A percentile compares a stretch with the other conserved stretches of the same genome.
Evolutionary conservation across 148 eudicot species (phyloP).

Genomic region (Diospyros lotus): DNA sequence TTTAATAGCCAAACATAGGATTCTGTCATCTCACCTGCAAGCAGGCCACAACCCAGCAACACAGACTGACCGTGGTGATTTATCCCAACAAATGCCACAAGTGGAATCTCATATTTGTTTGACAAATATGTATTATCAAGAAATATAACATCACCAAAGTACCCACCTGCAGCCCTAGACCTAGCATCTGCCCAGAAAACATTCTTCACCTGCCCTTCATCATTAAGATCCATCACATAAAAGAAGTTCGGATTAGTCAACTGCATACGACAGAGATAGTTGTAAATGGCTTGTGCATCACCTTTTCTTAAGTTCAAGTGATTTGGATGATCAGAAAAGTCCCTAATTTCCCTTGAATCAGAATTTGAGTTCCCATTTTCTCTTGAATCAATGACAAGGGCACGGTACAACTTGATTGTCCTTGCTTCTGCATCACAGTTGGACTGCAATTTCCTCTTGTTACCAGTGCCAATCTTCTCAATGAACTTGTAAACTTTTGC

Average conservation of each 20-base stretch:
- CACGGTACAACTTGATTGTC: constrained; percentile 71
- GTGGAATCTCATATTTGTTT: constrained; percentile 47
- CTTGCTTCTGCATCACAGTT: constrained; percentile 57
- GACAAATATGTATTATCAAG: constrained; percentile 64
- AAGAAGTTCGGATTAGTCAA: constrained; percentile 65
- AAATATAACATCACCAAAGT: constrained; percentile 70
- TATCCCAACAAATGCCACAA: constrained; percentile 57
- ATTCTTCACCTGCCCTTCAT: constrained; percentile 67
- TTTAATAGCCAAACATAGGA: constrained; percentile 71
- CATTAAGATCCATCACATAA: constrained; percentile 67
- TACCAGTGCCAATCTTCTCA: constrained; percentile 56
- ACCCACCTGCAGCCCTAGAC: constrained; percentile 65
- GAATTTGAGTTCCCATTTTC: constrained; percentile 35
- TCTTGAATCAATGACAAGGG: constrained; percentile 37
- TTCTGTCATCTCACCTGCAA: constrained; percentile 60
- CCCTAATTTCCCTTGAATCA: constrained; percentile 26
- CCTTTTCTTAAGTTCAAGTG: constrained; percentile 50
- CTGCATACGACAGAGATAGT: constrained; percentile 51
- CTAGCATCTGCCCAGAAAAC: constrained; percentile 80
- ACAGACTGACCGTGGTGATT: constrained; percentile 73
- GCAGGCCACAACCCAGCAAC: constrained; percentile 69
- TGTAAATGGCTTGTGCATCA: constrained; percentile 40
- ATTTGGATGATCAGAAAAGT: constrained; percentile 27
- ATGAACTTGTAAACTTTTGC: constrained; percentile 71
- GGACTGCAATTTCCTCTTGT: constrained; percentile 53